Percentiles rank a stretch among this genome's conserved stretches.
Evolutionary conservation across 2,329 filamentous ascomycete genomes (phyloP).

Genomic region (Diaporthe vaccinii): DNA sequence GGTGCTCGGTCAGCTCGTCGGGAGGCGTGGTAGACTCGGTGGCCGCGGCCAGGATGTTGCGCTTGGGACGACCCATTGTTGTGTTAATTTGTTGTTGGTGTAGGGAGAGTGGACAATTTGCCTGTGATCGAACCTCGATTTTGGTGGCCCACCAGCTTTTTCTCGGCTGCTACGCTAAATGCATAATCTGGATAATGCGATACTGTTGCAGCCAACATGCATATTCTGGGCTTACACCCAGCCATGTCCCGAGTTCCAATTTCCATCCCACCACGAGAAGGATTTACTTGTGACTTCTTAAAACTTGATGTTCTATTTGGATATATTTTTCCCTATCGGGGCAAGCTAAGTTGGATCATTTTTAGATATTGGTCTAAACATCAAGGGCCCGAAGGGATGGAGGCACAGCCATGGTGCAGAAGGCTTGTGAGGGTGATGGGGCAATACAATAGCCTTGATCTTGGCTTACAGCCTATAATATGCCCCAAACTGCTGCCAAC

Average conservation of each 20-base stretch:
- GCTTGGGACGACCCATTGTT: conserved; percentile 80
- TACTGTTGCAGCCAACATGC: background rate
- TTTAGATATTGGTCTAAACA: background rate
- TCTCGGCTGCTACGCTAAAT: background rate
- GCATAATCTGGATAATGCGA: conserved; percentile 14
- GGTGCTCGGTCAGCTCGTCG: conserved; percentile 70
- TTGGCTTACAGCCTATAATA: conserved; percentile 14
- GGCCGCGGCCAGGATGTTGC: conserved; percentile 82
- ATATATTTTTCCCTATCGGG: too few relatives aligned
- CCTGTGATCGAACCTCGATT: background rate
- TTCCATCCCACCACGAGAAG: background rate
- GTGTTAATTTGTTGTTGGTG: background rate
- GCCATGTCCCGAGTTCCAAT: background rate
- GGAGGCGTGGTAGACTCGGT: conserved; percentile 77
- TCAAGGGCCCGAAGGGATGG: background rate
- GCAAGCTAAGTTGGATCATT: background rate
- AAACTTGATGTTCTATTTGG: rapidly evolving
- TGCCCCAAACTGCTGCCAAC: background rate
- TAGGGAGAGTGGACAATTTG: background rate
- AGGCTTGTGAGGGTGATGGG: background rate
- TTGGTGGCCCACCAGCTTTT: conserved; percentile 37
- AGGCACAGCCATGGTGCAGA: too few relatives aligned
- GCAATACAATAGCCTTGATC: too few relatives aligned
- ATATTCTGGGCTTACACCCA: background rate
- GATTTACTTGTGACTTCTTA: background rate